Base-by-base conservation (phyloP, 208 protist species). In the Vickermania spadyakhi region DNA sequence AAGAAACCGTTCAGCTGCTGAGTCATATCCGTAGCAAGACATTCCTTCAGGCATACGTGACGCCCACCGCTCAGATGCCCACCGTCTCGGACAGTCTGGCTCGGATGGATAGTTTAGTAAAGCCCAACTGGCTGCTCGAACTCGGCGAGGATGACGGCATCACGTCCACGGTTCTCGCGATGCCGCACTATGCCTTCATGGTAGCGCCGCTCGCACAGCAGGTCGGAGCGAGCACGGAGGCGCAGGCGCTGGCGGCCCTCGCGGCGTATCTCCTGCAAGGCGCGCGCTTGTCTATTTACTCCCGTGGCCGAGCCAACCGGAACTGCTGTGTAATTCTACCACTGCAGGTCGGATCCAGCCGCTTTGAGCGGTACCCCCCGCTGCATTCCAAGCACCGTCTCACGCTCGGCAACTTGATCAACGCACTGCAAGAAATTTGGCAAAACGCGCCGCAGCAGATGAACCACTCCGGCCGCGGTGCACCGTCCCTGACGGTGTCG, bases 401-500 rank as follows among this genome's bases (percentile, higher is more conserved):
- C 49, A 52, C 11, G 63, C 82, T 45, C 18, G 18, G 18, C 18
- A 45, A 7, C 28, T 66, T 94, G 23, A 70, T 88, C n/a, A 79
- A 83, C 28, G 79, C 81, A 54, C 68, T 94, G 14, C 77, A 88
- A 53, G 83, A 81, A 14, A 81, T 91, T 42, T 94, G 87, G 84
- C 74, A 67, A 21, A 63, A 63, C 49, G 55, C 4, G 14, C 49
- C 45, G 14, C 59, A 41, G 45, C 59, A 31, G 77, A 66, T 3
- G 66, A 69, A 62, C 28, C 68, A 70, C 13, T 52, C 60, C 18
- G 31, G 65, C 22, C 59, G 56, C 30, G 62, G 52, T 11, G 73
- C 64, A 3, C 29, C 56, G 27, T 60, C 67, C 36, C 70, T 83
- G n/a, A 71, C 69, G 29, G 81, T 89, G 60, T 83, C 60, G 23